Evolutionary conservation across 305 asterid genomes (phyloP).

Genomic region (Fraxinus nigra): DNA sequence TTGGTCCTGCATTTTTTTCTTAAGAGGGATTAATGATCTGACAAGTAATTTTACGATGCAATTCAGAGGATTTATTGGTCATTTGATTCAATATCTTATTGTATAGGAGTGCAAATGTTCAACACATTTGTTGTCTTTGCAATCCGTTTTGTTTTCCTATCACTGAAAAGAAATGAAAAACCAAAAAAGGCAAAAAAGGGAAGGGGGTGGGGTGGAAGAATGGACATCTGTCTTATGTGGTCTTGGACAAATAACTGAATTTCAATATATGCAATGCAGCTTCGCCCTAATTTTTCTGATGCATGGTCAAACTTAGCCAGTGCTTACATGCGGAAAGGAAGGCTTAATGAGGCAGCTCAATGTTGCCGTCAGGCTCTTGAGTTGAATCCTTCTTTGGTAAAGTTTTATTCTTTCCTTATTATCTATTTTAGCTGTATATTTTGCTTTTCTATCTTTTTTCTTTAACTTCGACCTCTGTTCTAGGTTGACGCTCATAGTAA

Average conservation of each 20-base stretch:
- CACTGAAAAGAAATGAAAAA: neutral
- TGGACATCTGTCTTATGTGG: conserved; percentile 1
- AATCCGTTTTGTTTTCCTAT: neutral
- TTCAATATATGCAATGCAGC: conserved; percentile 45
- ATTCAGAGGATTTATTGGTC: neutral
- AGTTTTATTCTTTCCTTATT: conserved; percentile 7
- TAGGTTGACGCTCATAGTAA: conserved; percentile 99
- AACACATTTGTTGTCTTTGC: neutral
- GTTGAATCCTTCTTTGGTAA: conserved; percentile 75
- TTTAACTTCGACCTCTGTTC: conserved; percentile 14
- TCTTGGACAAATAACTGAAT: conserved; percentile 20
- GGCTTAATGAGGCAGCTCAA: conserved; percentile 78
- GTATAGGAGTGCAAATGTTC: neutral
- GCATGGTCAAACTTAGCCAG: conserved; percentile 95
- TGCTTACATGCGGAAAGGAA: conserved; percentile 88
- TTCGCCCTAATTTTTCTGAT: conserved; percentile 93
- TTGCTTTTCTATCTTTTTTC: conserved; percentile 9
- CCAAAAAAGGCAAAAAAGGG: neutral
- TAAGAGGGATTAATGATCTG: neutral
- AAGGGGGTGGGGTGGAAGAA: conserved; percentile 8
- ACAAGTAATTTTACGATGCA: neutral
- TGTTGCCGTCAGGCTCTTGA: conserved; percentile 97
- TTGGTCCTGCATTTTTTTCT: neutral
- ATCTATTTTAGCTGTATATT: neutral
- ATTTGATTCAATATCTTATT: neutral